A percentile compares a stretch with the other conserved stretches of the same genome.
phyloP scores from a whole-genome alignment of 2,329 filamentous ascomycete genomes.

The Mycosphaerella sp. region DNA sequence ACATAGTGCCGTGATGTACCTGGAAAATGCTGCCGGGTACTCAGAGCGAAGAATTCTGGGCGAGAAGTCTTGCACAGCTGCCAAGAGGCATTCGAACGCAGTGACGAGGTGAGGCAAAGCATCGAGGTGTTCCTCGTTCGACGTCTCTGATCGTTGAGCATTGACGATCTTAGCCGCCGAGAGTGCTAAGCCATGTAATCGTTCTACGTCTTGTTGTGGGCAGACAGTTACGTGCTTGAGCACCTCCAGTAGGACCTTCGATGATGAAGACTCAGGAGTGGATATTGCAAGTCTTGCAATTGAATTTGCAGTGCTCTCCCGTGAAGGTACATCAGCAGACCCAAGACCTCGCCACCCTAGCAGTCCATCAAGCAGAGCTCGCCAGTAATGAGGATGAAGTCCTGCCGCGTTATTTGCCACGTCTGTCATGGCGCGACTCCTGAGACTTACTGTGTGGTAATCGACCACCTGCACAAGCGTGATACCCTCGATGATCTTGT shows the following conservation, averaged over 20 bases:
- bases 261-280: slow-evolving; percentile 34
- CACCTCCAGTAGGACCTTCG: slow-evolving; percentile 39
- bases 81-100: slow-evolving; percentile 9
- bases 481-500: slow-evolving; percentile 76
- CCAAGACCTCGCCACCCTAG: slow-evolving; percentile 84
- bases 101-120: background rate
- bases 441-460: slow-evolving; percentile 86
- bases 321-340: slow-evolving; percentile 66
- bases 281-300: slow-evolving; percentile 55
- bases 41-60: slow-evolving; percentile 29
- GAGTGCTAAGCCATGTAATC: slow-evolving; percentile 20
- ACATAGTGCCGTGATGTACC: slow-evolving; percentile 23
- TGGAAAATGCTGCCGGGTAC: slow-evolving; percentile 24
- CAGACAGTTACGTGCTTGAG: slow-evolving; percentile 44
- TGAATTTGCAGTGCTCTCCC: slow-evolving; percentile 64
- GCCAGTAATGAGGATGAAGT: slow-evolving; percentile 60
- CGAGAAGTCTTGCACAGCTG: slow-evolving; percentile 20
- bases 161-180: slow-evolving; percentile 10
- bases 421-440: slow-evolving; percentile 71
- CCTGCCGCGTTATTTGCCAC: slow-evolving; percentile 64
- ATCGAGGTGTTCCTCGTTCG: background rate
- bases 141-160: background rate
- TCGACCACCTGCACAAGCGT: slow-evolving; percentile 82
- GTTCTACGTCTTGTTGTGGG: slow-evolving; percentile 17
- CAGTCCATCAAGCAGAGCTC: slow-evolving; percentile 62